Evolutionary conservation across 139 green algal species (phyloP), one percentile per base, ranked within the genome.

Genomic region (Pycnococcus provasolii): DNA sequence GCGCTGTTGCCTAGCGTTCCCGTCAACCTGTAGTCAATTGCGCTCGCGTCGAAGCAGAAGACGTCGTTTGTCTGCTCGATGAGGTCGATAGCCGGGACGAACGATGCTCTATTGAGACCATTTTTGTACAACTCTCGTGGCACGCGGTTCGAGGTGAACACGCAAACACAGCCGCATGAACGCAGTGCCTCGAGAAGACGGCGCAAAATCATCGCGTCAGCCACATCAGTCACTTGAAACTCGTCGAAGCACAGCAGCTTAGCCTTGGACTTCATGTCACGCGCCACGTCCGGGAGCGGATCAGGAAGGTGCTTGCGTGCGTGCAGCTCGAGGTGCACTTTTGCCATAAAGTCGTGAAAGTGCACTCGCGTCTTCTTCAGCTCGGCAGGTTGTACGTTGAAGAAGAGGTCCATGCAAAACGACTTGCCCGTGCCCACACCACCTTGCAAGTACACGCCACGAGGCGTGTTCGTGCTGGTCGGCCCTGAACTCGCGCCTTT

Each of bases 321-420:
- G 15, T 73, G 73, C 60, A 94, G 79, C 13, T 63, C 66, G 2
- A 57, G 43, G 73, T 97, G 91, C n/a, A 97, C 84, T 13, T 92
- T 85, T 57, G 97, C 77, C 92, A 98, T 98, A 83, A 97, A 97
- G 73, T 97, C 89, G 60, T 97, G 92, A 77, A 95, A 99, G 77
- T 97, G 91, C 1, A 78, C 87, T 42, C 92, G 82, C 57, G 72
- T 47, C 58, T 79, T 79, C 3, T 67, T 6, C 5, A 51, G 39
- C 2, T 6, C 39, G n/a, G 69, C 62, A n/a, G 4, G 72, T 60
- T 73, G 65, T 13, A 68, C 69, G 15, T 76, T 11, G 42, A 64
- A 77, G 40, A 98, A 89, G 53, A 98, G 37, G 70, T 99, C 93
- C 93, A 98, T 97, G 3, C 96, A 77, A 84, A 98, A 95, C 0